Evolutionary conservation across 2,329 filamentous ascomycete genomes (phyloP).

Genomic region (Talaromyces islandicus): DNA sequence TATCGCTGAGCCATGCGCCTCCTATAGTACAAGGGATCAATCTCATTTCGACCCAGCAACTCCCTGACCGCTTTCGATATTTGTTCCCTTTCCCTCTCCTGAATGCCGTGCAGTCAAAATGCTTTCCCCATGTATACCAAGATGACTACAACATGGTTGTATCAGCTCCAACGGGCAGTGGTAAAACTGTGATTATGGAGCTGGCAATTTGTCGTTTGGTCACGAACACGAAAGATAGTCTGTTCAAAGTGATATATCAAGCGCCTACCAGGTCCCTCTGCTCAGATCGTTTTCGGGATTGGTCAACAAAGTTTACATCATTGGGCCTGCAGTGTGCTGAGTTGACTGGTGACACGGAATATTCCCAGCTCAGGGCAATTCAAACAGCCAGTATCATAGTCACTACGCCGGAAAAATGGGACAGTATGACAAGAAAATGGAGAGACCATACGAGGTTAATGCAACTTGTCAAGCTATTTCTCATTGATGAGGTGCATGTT

Average conservation of each 20-base stretch:
- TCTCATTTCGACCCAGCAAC: slow-evolving; percentile 51
- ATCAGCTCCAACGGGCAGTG: slow-evolving; percentile 76
- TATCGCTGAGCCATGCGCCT: slow-evolving; percentile 26
- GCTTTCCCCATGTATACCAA: slow-evolving; percentile 61
- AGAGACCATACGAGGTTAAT: slow-evolving; percentile 70
- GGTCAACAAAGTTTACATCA: slow-evolving; percentile 65
- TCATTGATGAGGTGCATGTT: slow-evolving; percentile 86
- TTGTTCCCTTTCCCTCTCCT: slow-evolving; percentile 70
- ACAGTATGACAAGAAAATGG: slow-evolving; percentile 84
- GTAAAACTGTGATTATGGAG: slow-evolving; percentile 77
- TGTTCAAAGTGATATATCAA: slow-evolving; percentile 79
- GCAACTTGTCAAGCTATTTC: slow-evolving; percentile 68
- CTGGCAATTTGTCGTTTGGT: slow-evolving; percentile 72
- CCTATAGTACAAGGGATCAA: slow-evolving; percentile 54
- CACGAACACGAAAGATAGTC: slow-evolving; percentile 47
- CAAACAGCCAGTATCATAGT: slow-evolving; percentile 75
- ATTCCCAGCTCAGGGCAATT: slow-evolving; percentile 59
- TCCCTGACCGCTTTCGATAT: slow-evolving; percentile 64
- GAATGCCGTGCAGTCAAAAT: slow-evolving; percentile 78
- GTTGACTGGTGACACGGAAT: slow-evolving; percentile 74
- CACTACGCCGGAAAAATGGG: slow-evolving; percentile 88
- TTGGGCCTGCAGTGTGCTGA: slow-evolving; percentile 67
- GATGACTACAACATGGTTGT: slow-evolving; percentile 71
- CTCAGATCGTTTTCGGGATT: slow-evolving; percentile 68
- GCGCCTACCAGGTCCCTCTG: slow-evolving; percentile 81